A percentile compares a stretch with the other conserved stretches of the same genome.
These are phyloP conservation scores for Colletotrichum lentis DNA, from an alignment of 2,329 filamentous ascomycete species.

Conservation along the genomic window DNA sequence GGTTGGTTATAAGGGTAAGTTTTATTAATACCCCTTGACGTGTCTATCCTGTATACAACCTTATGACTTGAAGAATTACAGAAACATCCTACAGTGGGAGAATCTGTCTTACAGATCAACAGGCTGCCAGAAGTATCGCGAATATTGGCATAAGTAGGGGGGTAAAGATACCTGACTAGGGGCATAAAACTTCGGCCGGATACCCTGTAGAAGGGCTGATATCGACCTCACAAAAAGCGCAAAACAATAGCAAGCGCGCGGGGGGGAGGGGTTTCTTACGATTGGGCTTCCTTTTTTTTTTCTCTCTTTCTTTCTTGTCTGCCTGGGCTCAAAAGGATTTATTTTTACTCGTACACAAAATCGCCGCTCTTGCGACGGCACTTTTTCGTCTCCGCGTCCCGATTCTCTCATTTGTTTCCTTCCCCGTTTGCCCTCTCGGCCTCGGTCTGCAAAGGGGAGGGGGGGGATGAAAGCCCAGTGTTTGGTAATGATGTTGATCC, in stretches of 20 bases:
- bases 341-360: not conserved
- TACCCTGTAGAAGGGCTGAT: not conserved
- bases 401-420: not conserved
- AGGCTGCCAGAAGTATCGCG: too few relatives aligned
- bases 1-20: too few relatives aligned
- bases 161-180: too few relatives aligned
- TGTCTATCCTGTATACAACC: too few relatives aligned
- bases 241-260: too few relatives aligned
- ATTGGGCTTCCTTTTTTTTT: not conserved
- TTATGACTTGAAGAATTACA: too few relatives aligned
- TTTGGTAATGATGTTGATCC: not conserved
- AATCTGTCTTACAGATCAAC: too few relatives aligned
- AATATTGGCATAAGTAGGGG: too few relatives aligned
- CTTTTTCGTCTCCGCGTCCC: not conserved
- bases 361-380: not conserved
- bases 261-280: constrained; percentile 5
- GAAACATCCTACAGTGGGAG: too few relatives aligned
- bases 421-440: not conserved
- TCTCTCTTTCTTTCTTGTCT: not conserved
- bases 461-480: not conserved
- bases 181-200: too few relatives aligned
- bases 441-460: not conserved
- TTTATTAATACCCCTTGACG: too few relatives aligned
- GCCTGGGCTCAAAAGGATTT: not conserved
- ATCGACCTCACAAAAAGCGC: not conserved